Percentiles rank a stretch among this genome's conserved stretches.
phyloP scores from a whole-genome alignment of 202 grass and related monocot genomes.

The Carex arenaria region DNA sequence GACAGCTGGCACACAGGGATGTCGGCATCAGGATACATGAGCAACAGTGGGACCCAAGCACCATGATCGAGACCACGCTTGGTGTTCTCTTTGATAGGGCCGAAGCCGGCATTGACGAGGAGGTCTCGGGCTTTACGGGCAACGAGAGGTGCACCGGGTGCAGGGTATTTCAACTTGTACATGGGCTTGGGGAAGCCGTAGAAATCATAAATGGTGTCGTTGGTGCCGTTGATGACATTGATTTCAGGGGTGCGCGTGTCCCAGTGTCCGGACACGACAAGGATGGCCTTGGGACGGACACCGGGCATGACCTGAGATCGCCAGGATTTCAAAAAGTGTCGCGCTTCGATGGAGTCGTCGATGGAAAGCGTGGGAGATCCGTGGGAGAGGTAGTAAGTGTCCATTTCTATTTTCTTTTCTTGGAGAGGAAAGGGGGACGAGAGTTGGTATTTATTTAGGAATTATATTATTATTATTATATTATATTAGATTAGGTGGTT shows the following conservation, averaged over 20 bases:
- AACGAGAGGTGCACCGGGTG: slow-evolving; percentile 24
- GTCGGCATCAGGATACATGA: slow-evolving; percentile 36
- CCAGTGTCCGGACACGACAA: slow-evolving; percentile 35
- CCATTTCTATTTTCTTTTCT: slow-evolving; percentile 15
- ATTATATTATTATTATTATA: too few species aligned
- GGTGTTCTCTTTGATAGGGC: slow-evolving; percentile 15
- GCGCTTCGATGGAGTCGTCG: slow-evolving; percentile 29
- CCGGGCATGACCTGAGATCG: neutral
- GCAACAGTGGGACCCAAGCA: slow-evolving; percentile 37
- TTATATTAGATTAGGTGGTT: too few species aligned
- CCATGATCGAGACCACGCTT: slow-evolving; percentile 33
- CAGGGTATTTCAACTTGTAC: slow-evolving; percentile 39
- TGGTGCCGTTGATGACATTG: slow-evolving; percentile 15
- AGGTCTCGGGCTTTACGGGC: slow-evolving; percentile 26
- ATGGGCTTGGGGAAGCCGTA: slow-evolving; percentile 35
- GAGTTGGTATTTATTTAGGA: too few species aligned
- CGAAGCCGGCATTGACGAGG: slow-evolving; percentile 26
- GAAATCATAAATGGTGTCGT: slow-evolving; percentile 47
- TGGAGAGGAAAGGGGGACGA: too few species aligned
- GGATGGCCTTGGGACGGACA: slow-evolving; percentile 25
- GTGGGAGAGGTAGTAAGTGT: slow-evolving; percentile 42
- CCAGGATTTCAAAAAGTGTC: slow-evolving; percentile 38
- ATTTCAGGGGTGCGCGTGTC: slow-evolving; percentile 17
- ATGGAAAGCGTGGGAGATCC: slow-evolving; percentile 39
- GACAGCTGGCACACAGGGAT: slow-evolving; percentile 43